Base-by-base conservation (phyloP, 2,329 filamentous ascomycete species). In the Chaetomiaceae sp. region DNA sequence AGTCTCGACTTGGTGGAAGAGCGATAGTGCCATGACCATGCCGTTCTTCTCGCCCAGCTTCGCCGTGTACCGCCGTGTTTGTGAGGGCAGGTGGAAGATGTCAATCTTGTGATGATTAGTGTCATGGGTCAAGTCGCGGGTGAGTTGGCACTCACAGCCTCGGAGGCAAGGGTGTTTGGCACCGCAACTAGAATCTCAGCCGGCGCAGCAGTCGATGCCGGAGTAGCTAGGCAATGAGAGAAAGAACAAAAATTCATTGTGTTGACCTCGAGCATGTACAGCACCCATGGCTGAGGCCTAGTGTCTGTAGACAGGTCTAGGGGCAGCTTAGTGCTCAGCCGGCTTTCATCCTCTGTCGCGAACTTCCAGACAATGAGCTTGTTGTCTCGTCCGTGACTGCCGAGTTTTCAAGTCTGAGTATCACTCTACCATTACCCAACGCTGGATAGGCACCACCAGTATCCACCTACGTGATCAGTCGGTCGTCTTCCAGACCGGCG, bases 231-330 rank as follows among this genome's bases (percentile, higher is more conserved):
- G 65, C 85, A 85, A 56, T 79, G 77, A 2, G 86, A 78, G 67
- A 96, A 96, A 1, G 87, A 80, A 67, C 94, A 99, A 67, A 97
- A 99, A 66, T 97, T 99, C 73, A 97, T 81, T 1, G 92, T 90
- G 65, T 96, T 96, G 38, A 97, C 90, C 5, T 87, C 77, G 5
- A 99, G 73, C 4, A 88, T 80, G 69, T 96, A 82, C 20, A 96
- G 69, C n/a, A 96, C 73, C 90, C 89, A 95, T 27, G 94, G 94
- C 62, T 85, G 78, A 16, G 78, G 80, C 58, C 73, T 78, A 45
- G 68, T 68, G 41, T 68, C 71, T 25, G 67, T 68, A 1, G 66
- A 73, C 42, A 73, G 71, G 56, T 95, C 89, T 29, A 92, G 78
- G 0, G 92, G 92, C 11, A 95, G 73, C 8, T 73, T 73, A 30